Evolutionary conservation across 192 early-diverging fungal species (phyloP).

Genomic region (Entrophospora sp.): DNA sequence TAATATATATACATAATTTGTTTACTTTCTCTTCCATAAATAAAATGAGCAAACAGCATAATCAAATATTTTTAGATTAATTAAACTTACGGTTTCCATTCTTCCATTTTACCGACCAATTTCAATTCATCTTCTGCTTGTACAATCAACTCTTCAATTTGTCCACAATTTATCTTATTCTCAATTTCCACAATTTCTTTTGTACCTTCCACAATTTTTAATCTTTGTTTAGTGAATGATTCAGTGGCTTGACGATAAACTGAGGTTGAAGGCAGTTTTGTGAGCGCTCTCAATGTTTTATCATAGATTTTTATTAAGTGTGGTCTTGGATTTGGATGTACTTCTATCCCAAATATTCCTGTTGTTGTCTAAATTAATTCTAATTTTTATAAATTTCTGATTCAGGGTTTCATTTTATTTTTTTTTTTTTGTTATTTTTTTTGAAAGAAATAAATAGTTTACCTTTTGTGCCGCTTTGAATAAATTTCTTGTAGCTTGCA

Average conservation of each 20-base stretch:
- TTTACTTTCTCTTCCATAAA: neutral
- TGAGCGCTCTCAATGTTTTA: conserved; percentile 60
- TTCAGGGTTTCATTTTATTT: no score
- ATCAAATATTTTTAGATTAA: neutral
- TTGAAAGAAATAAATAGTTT: no score
- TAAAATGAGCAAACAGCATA: neutral
- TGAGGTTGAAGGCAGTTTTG: conserved; percentile 64
- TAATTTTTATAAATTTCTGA: no score
- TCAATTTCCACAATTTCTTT: conserved; percentile 73
- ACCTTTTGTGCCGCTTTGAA: no score
- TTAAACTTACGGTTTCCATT: conserved; percentile 71
- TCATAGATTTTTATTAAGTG: conserved; percentile 78
- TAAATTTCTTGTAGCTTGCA: no score
- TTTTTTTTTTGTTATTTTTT: no score
- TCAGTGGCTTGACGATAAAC: conserved; percentile 79
- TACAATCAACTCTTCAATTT: conserved; percentile 86
- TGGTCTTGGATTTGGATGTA: conserved; percentile 80
- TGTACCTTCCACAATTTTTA: conserved; percentile 65
- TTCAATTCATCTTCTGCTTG: conserved; percentile 85
- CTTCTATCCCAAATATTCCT: conserved; percentile 75
- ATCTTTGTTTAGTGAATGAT: conserved; percentile 65
- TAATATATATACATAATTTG: neutral
- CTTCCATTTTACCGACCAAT: conserved; percentile 72
- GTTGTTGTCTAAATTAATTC: conserved; percentile 50
- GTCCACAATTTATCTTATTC: conserved; percentile 62